These are phyloP conservation scores for Calonectria pseudoturangicola DNA, from an alignment of 2,329 filamentous ascomycete genomes.

Conservation along the genomic window DNA sequence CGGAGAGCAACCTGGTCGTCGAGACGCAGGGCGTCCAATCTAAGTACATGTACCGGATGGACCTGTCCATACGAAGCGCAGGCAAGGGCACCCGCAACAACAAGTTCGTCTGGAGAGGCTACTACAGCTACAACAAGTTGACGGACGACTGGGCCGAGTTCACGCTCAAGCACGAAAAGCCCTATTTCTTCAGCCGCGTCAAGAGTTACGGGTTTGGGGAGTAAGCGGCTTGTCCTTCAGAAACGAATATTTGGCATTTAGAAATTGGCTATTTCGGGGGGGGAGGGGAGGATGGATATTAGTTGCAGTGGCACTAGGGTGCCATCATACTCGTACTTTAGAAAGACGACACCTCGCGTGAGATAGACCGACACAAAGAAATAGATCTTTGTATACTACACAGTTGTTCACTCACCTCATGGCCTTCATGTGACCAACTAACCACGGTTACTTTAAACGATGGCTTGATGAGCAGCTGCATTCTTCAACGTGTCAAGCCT, in stretches of 20 bases:
- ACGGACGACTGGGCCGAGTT: conserved; percentile 96
- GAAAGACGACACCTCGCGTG: too few relatives aligned
- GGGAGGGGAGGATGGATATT: background rate
- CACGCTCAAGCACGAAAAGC: conserved; percentile 76
- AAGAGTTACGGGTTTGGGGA: conserved; percentile 75
- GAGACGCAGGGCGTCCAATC: conserved; percentile 88
- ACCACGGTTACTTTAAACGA: background rate
- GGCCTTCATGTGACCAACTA: background rate
- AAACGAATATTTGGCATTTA: background rate
- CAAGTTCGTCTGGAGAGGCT: conserved; percentile 90
- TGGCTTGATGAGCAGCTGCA: too few relatives aligned
- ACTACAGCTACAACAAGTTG: conserved; percentile 91
- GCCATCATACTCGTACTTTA: background rate
- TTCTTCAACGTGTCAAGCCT: too few relatives aligned
- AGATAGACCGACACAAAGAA: background rate
- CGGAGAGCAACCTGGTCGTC: conserved; percentile 82
- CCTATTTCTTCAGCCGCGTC: conserved; percentile 81
- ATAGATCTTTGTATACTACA: background rate
- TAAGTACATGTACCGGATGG: conserved; percentile 91
- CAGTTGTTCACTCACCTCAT: background rate
- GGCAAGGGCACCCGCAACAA: conserved; percentile 83
- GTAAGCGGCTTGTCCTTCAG: conserved; percentile 22
- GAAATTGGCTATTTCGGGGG: background rate
- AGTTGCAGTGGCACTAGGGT: background rate
- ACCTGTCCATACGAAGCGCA: conserved; percentile 81